A percentile compares a stretch with the other conserved stretches of the same genome.
These are phyloP conservation scores for Alternaria sp. DNA, from an alignment of 2,329 filamentous ascomycete species.

Conservation along the genomic window DNA sequence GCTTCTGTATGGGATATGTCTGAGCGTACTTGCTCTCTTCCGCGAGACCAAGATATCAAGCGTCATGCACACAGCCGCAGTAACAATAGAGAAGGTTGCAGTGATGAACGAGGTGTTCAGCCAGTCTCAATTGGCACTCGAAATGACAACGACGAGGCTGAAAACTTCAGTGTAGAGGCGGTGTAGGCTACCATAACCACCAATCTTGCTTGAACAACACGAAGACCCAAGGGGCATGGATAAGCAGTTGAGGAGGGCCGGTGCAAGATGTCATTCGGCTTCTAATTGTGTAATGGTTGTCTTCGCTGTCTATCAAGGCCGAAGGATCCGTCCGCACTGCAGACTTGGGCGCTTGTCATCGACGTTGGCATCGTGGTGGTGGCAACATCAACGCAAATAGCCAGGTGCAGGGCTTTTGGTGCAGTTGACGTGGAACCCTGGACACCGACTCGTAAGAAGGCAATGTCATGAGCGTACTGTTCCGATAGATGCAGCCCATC, in stretches of 20 bases:
- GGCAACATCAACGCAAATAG: not conserved
- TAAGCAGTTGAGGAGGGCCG: not conserved
- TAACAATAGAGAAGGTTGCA: too few relatives aligned
- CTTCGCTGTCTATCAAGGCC: not conserved
- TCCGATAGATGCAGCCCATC: not conserved
- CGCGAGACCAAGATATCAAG: too few relatives aligned
- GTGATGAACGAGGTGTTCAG: too few relatives aligned
- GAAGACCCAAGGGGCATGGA: not conserved
- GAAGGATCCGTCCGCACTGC: not conserved
- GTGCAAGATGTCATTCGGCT: not conserved
- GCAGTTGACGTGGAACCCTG: not conserved
- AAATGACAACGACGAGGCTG: slow-evolving; percentile 6
- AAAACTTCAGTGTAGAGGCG: not conserved
- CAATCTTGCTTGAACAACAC: slow-evolving; percentile 10
- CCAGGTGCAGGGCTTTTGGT: not conserved
- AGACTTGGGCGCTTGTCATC: not conserved
- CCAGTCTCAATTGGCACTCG: too few relatives aligned
- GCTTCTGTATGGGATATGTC: too few relatives aligned
- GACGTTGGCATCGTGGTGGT: not conserved
- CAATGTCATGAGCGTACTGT: not conserved
- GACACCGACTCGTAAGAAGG: not conserved
- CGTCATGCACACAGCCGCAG: too few relatives aligned
- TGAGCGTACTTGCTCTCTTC: too few relatives aligned
- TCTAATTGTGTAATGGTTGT: not conserved
- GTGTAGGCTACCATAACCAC: not conserved